Conservation (phyloP, 805 yeast genomes). For the Candida endomychidarum region DNA sequence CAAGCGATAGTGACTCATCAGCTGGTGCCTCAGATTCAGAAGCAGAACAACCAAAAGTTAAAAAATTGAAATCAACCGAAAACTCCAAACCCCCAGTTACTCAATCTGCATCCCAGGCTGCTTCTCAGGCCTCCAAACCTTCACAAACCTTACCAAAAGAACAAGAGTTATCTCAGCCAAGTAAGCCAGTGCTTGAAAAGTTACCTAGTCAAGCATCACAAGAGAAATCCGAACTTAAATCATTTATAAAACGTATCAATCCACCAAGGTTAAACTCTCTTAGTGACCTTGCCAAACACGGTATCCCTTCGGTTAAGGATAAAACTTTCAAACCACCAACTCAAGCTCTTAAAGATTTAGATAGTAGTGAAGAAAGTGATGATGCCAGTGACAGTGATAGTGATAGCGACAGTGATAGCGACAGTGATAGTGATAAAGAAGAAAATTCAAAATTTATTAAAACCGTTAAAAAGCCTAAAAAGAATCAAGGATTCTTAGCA, state of each 20-base stretch:
- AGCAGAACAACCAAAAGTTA: too few relatives aligned
- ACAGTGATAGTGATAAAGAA: conserved; percentile 8
- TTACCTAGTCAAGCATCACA: conserved; percentile 5
- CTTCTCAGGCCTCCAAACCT: neutral
- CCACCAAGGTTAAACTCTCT: conserved; percentile 49
- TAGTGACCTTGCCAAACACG: conserved; percentile 60
- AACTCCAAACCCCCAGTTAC: neutral
- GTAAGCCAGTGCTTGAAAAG: conserved; percentile 2
- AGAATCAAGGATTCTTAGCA: conserved; percentile 30
- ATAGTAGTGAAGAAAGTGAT: conserved; percentile 12
- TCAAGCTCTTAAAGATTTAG: conserved; percentile 9
- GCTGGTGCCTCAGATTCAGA: neutral
- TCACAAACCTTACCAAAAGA: too few relatives aligned
- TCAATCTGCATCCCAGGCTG: too few relatives aligned
- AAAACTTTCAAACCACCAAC: conserved; percentile 16
- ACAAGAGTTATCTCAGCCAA: conserved; percentile 2
- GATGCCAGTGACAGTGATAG: conserved; percentile 16
- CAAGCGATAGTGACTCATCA: neutral
- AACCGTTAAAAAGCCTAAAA: conserved; percentile 24
- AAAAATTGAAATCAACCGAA: too few relatives aligned
- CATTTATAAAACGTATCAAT: conserved; percentile 14
- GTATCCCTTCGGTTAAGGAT: conserved; percentile 67
- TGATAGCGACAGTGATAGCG: conserved; percentile 17
- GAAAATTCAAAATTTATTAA: conserved; percentile 4
- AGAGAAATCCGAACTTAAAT: conserved; percentile 2